A percentile compares a stretch with the other conserved stretches of the same genome.
Conservation (phyloP, 352 stramenopile genomes). For the Thalassiosira delicatula region DNA sequence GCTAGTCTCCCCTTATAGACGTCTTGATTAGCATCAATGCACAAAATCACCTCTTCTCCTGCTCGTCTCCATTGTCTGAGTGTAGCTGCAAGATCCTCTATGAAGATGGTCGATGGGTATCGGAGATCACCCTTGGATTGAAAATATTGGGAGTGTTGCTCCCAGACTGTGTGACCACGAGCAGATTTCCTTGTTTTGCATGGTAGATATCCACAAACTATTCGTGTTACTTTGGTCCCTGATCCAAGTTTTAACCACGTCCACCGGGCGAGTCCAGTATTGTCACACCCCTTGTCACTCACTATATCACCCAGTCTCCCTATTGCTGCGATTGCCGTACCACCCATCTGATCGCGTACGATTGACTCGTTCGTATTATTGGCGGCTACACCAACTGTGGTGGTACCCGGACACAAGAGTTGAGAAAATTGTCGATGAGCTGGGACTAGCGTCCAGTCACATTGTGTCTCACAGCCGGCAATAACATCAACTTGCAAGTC, state of each 20-base stretch:
- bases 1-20: slow-evolving; percentile 10
- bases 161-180: background rate
- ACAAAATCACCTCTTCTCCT: background rate
- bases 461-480: background rate
- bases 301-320: no score
- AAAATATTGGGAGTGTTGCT: slow-evolving; percentile 4
- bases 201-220: slow-evolving; percentile 26
- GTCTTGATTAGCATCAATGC: slow-evolving; percentile 11
- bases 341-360: background rate
- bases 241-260: slow-evolving; percentile 15
- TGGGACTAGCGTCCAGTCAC: background rate
- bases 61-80: background rate
- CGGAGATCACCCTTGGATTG: slow-evolving; percentile 15
- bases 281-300: no score
- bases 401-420: background rate
- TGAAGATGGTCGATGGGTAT: slow-evolving; percentile 8
- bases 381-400: background rate
- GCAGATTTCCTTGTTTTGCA: no score
- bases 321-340: background rate
- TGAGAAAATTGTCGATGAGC: background rate
- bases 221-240: background rate
- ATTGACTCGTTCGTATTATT: background rate
- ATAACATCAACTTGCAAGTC: slow-evolving; percentile 1
- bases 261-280: slow-evolving; percentile 10
- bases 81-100: background rate